These are phyloP conservation scores for Penicillium sp. DNA, from an alignment of 2,329 filamentous ascomycete species.

Conservation along the genomic window DNA sequence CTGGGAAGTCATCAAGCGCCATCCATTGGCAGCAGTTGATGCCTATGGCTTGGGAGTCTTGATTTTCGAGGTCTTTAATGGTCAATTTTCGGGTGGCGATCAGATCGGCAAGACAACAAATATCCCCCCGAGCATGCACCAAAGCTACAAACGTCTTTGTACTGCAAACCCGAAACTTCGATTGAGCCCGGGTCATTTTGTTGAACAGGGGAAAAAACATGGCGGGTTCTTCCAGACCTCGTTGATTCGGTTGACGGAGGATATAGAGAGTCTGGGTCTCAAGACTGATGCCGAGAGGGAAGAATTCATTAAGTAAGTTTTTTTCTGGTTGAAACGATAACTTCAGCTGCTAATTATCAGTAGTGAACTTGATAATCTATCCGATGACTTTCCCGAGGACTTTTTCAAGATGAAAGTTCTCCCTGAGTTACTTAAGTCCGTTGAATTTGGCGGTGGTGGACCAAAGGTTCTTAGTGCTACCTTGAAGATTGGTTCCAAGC, in stretches of 20 bases:
- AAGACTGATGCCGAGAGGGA: slow-evolving; percentile 84
- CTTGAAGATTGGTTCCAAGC: slow-evolving; percentile 84
- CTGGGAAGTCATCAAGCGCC: slow-evolving; percentile 88
- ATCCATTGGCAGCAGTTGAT: slow-evolving; percentile 78
- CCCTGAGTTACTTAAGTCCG: slow-evolving; percentile 92
- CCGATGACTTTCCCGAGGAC: slow-evolving; percentile 94
- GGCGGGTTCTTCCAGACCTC: slow-evolving; percentile 92
- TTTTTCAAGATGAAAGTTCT: slow-evolving; percentile 98
- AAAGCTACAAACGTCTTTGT: slow-evolving; percentile 84
- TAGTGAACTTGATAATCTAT: slow-evolving; percentile 76
- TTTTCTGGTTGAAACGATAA: background rate
- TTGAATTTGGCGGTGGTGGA: slow-evolving; percentile 96
- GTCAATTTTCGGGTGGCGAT: slow-evolving; percentile 71
- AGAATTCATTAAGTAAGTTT: slow-evolving; percentile 68
- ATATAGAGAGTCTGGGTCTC: slow-evolving; percentile 86
- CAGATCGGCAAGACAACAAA: slow-evolving; percentile 83
- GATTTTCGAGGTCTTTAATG: slow-evolving; percentile 90
- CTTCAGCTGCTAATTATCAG: slow-evolving; percentile 21
- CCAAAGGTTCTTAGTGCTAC: slow-evolving; percentile 86
- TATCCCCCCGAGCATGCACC: slow-evolving; percentile 83
- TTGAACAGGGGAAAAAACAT: slow-evolving; percentile 80
- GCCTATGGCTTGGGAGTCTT: slow-evolving; percentile 82
- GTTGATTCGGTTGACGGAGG: slow-evolving; percentile 86
- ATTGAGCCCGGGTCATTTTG: slow-evolving; percentile 77
- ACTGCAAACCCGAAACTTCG: slow-evolving; percentile 87